Conservation (phyloP, 306 rosid genomes). For the Dalbergia cultrata region DNA sequence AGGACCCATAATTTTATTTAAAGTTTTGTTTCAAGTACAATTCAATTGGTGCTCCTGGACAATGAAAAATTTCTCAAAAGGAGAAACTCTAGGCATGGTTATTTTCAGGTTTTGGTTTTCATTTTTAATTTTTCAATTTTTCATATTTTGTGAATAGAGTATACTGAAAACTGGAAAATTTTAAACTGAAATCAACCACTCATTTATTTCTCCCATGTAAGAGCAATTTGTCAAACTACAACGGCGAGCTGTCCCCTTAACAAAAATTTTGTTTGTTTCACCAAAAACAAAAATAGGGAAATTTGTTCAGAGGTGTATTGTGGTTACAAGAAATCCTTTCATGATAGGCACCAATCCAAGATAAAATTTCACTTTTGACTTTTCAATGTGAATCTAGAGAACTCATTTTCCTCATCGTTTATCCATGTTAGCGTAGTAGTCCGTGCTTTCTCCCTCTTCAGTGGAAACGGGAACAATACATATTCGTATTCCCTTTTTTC, state of each 20-base stretch:
- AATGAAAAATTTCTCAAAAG: no score
- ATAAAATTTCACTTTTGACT: slow-evolving; percentile 52
- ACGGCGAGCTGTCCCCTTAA: neutral
- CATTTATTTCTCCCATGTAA: no score
- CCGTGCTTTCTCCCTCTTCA: slow-evolving; percentile 35
- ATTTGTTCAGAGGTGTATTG: neutral
- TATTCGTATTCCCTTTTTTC: slow-evolving; percentile 2
- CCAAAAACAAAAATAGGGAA: slow-evolving; percentile 11
- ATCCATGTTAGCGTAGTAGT: slow-evolving; percentile 1
- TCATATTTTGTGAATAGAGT: no score
- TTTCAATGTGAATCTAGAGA: slow-evolving; percentile 37
- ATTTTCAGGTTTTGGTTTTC: no score
- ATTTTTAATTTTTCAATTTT: no score
- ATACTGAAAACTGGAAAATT: no score
- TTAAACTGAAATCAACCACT: no score
- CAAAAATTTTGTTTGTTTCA: neutral
- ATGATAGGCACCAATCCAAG: slow-evolving; percentile 52
- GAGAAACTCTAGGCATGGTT: no score
- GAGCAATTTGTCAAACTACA: no score
- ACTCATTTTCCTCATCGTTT: slow-evolving; percentile 18
- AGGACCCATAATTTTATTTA: no score
- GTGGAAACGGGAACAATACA: slow-evolving; percentile 33
- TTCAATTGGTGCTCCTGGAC: no score
- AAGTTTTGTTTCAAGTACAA: no score
- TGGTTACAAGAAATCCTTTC: slow-evolving; percentile 24